phyloP scores from a whole-genome alignment of 345 rosid genomes.

The Salix caprea region DNA sequence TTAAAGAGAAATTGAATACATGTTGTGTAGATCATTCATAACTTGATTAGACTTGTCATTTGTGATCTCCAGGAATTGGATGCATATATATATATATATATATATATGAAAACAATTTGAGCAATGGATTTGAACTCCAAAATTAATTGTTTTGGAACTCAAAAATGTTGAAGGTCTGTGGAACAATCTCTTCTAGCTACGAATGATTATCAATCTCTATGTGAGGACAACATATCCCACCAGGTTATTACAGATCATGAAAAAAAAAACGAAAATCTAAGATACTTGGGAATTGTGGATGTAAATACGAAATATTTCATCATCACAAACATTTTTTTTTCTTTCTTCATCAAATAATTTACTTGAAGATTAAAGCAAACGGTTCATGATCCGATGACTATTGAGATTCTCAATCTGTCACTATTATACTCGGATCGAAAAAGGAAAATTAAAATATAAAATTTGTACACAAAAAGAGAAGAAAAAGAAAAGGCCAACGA shows the following conservation, averaged over 20 bases:
- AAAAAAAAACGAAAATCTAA: background rate
- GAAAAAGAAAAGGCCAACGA: constrained; percentile 4
- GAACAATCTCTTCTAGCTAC: background rate
- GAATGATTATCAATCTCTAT: no score
- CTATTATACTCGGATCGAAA: constrained; percentile 32
- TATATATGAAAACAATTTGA: background rate
- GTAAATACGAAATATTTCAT: background rate
- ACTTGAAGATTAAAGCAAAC: background rate
- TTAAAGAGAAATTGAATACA: background rate
- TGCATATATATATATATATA: no score
- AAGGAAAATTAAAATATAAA: background rate
- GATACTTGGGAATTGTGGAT: background rate
- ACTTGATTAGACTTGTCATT: no score
- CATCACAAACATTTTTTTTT: background rate
- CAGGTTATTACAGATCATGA: background rate
- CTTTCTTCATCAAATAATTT: constrained; percentile 3
- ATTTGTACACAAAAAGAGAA: background rate
- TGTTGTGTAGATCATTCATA: no score
- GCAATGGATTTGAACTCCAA: background rate
- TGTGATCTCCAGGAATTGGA: no score
- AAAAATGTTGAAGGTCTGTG: no score
- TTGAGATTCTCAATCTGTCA: constrained; percentile 37
- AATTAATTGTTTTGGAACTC: background rate
- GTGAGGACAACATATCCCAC: background rate
- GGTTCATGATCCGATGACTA: background rate